phyloP scores from a whole-genome alignment of 495 filamentous ascomycete species.

The Neurospora sp. region DNA sequence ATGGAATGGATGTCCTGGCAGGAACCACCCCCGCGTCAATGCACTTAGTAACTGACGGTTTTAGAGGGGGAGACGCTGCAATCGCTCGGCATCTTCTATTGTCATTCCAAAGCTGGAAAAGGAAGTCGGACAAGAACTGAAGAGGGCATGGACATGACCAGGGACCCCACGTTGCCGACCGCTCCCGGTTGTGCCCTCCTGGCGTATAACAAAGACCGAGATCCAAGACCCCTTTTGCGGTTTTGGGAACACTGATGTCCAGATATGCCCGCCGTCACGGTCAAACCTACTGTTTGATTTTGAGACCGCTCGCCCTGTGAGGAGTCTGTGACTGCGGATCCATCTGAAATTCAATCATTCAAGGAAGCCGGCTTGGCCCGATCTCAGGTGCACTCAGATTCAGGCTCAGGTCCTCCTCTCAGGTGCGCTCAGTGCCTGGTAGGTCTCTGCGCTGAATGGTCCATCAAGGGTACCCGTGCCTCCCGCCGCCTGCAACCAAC shows the following conservation, averaged over 20 bases:
- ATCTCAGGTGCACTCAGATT: not conserved
- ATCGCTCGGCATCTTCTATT: not conserved
- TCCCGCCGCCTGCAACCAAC: slow-evolving; percentile 13
- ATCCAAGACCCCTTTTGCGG: not conserved
- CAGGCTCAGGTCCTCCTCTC: not conserved
- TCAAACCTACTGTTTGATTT: not conserved
- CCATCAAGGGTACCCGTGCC: slow-evolving; percentile 7
- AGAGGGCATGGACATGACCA: not conserved
- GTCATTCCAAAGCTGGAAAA: not conserved
- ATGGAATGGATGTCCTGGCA: not conserved
- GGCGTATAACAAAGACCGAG: not conserved
- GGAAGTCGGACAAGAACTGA: not conserved
- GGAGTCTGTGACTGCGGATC: not conserved
- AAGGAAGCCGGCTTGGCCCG: not conserved
- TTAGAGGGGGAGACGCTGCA: not conserved
- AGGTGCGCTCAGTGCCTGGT: not conserved
- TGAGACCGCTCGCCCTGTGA: not conserved
- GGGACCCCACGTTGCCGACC: not conserved
- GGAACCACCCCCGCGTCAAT: not conserved
- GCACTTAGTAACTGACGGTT: not conserved
- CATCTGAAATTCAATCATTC: not conserved
- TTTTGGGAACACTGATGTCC: not conserved
- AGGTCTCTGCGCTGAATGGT: not conserved
- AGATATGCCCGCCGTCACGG: not conserved
- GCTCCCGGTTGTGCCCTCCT: not conserved